Evolutionary conservation across 805 yeast genomes (phyloP).

Genomic region (Saturnispora bothae): DNA sequence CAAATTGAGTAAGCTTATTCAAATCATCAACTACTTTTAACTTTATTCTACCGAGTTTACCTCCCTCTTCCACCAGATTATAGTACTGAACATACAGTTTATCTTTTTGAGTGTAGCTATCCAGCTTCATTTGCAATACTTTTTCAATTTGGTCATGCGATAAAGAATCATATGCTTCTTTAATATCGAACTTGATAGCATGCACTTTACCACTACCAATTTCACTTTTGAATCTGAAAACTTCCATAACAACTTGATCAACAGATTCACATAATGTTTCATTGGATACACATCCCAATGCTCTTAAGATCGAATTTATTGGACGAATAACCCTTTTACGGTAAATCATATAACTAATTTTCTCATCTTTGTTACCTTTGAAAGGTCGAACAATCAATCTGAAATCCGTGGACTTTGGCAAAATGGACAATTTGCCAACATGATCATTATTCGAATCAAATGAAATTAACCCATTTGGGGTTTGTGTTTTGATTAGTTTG

Average conservation of each 20-base stretch:
- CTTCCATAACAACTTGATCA: constrained; percentile 32
- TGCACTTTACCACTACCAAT: constrained; percentile 24
- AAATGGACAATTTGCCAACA: constrained; percentile 36
- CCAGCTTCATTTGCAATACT: constrained; percentile 12
- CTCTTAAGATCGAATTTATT: constrained; percentile 26
- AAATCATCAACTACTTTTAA: constrained; percentile 10
- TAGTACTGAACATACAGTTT: constrained; percentile 10
- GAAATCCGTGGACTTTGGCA: constrained; percentile 55
- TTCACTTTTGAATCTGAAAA: constrained; percentile 29
- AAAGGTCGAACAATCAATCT: constrained; percentile 51
- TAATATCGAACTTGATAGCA: constrained; percentile 65
- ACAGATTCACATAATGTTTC: constrained; percentile 25
- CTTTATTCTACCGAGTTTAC: not conserved
- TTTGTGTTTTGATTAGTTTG: constrained; percentile 24
- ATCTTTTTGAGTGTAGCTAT: constrained; percentile 14
- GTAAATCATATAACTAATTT: constrained; percentile 26
- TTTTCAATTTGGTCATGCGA: constrained; percentile 31
- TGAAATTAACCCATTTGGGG: constrained; percentile 11
- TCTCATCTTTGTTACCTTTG: constrained; percentile 27
- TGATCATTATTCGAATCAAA: constrained; percentile 20
- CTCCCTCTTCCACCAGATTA: constrained; percentile 3
- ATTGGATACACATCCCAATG: constrained; percentile 5
- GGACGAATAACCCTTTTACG: constrained; percentile 34
- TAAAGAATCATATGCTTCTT: constrained; percentile 66
- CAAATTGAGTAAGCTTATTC: constrained; percentile 5